Percentiles rank a stretch among this genome's conserved stretches.
Evolutionary conservation across 352 stramenopile species (phyloP).

Genomic region (Phytophthora palmivora): DNA sequence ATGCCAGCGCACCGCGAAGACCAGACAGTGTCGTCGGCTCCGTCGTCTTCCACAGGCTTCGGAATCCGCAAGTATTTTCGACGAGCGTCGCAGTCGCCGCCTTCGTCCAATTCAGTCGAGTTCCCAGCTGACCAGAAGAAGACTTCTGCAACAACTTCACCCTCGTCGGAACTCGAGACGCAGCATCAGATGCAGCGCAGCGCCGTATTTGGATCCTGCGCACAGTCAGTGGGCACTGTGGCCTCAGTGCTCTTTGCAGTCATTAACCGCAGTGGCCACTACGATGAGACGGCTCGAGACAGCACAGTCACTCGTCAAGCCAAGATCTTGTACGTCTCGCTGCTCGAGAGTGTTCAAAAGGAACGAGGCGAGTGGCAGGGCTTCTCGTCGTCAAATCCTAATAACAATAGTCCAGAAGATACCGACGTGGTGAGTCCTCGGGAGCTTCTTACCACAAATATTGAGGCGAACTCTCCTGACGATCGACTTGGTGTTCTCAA

Average conservation of each 20-base stretch:
- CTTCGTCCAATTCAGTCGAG: slow-evolving; percentile 9
- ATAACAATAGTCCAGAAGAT: slow-evolving; percentile 32
- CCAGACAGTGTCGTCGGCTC: slow-evolving; percentile 13
- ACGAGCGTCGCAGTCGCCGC: slow-evolving; percentile 31
- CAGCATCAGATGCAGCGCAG: slow-evolving; percentile 37
- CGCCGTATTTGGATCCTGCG: slow-evolving; percentile 60
- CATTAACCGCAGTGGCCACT: slow-evolving; percentile 50
- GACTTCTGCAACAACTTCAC: too few species aligned
- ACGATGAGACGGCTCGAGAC: slow-evolving; percentile 37
- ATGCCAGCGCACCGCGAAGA: slow-evolving; percentile 17
- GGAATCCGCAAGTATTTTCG: slow-evolving; percentile 44
- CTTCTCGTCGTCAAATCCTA: slow-evolving; percentile 43
- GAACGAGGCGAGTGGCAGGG: slow-evolving; percentile 75
- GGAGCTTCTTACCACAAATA: slow-evolving; percentile 24
- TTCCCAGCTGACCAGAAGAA: slow-evolving; percentile 6
- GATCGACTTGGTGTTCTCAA: slow-evolving; percentile 57
- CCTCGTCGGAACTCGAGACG: slow-evolving; percentile 11
- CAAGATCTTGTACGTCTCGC: slow-evolving; percentile 74
- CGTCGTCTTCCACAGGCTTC: slow-evolving; percentile 29
- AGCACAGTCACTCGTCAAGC: slow-evolving; percentile 49
- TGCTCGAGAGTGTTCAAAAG: slow-evolving; percentile 72
- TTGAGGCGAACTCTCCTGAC: slow-evolving; percentile 9
- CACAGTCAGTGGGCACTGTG: slow-evolving; percentile 56
- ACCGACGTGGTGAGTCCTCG: slow-evolving; percentile 17
- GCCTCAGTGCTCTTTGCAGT: slow-evolving; percentile 55